Base-by-base conservation (phyloP, 306 rosid genomes). In the Potentilla sterilis region DNA sequence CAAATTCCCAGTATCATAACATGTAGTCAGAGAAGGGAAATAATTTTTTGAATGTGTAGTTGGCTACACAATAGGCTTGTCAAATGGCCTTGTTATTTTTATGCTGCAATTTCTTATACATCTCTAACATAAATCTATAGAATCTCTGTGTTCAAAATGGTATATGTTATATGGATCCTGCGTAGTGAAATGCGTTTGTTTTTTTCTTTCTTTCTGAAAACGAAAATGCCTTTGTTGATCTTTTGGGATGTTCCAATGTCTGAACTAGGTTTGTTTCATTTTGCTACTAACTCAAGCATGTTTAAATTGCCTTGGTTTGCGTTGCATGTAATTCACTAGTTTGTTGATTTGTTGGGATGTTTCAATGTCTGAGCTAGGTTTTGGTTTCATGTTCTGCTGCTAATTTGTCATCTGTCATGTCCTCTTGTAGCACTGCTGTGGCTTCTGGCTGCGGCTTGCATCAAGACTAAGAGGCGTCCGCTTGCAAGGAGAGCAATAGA, bases 391-490 rank as follows among this genome's bases (percentile, higher is more conserved):
- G 32, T 61, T 32, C 38, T 59, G 38, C 66, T 28, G 19, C 67
- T 61, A 61, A 61, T 34, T 32, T 61, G 28, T 28, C 28, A 28
- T 28, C 1, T 4, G 9, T 32, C 16, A 61, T 32, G 18, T 58
- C 58, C 32, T 48, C 38, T 65, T 73, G 78, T 35, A 74, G 83
- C 77, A 7, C 79, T 80, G 44, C 28, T 75, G 22, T 80, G 83
- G 83, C 79, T 80, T 37, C 58, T 80, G 37, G 62, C 79, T 35
- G 72, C 79, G 3, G 79, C 83, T 6, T 75, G 79, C 44, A 80
- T 69, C 9, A 80, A 59, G 70, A 38, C 78, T 5, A 74, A 75
- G n/a, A 73, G 78, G 74, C 78, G 61, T 0, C 63, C 44, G 21
- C 68, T 61, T 40, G 83, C 83, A 2, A 69, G 51, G 67, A 52